A percentile compares a stretch with the other conserved stretches of the same genome.
Evolutionary conservation across 176 grass and related monocot genomes (phyloP).

Genomic region (Triticum dicoccoides): DNA sequence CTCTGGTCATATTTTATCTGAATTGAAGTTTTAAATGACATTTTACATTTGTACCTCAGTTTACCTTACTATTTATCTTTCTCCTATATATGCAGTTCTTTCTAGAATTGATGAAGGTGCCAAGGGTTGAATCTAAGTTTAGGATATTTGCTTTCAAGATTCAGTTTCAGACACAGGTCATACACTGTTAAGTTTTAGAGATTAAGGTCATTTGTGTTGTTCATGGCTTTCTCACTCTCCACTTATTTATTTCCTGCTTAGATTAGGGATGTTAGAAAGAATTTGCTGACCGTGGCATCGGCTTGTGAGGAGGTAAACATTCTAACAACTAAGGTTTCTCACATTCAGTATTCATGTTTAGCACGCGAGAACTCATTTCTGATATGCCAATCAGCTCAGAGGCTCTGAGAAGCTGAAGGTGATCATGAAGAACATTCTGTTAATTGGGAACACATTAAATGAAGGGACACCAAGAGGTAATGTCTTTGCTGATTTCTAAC

Average conservation of each 20-base stretch:
- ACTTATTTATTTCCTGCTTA: conserved; percentile 48
- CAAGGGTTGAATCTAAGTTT: conserved; percentile 91
- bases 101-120: conserved; percentile 97
- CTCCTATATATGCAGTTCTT: conserved; percentile 62
- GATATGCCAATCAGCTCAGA: conserved; percentile 54
- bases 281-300: conserved; percentile 60
- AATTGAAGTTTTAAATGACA: conserved; percentile 1
- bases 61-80: conserved; percentile 7
- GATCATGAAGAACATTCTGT: conserved; percentile 95
- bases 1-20: not conserved
- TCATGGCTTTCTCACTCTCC: conserved; percentile 36
- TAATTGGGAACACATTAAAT: conserved; percentile 91
- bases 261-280: conserved; percentile 86
- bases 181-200: conserved; percentile 5
- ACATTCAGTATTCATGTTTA: conserved; percentile 21
- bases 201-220: conserved; percentile 17
- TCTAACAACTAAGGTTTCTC: conserved; percentile 22
- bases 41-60: conserved; percentile 11
- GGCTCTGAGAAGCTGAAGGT: conserved; percentile 90
- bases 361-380: conserved; percentile 28
- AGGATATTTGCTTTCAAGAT: conserved; percentile 94
- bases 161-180: conserved; percentile 87
- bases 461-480: conserved; percentile 95
- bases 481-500: not conserved
- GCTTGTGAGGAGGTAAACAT: conserved; percentile 90